phyloP scores from a whole-genome alignment of 2,329 filamentous ascomycete genomes.

The Scedosporium aurantiacum region DNA sequence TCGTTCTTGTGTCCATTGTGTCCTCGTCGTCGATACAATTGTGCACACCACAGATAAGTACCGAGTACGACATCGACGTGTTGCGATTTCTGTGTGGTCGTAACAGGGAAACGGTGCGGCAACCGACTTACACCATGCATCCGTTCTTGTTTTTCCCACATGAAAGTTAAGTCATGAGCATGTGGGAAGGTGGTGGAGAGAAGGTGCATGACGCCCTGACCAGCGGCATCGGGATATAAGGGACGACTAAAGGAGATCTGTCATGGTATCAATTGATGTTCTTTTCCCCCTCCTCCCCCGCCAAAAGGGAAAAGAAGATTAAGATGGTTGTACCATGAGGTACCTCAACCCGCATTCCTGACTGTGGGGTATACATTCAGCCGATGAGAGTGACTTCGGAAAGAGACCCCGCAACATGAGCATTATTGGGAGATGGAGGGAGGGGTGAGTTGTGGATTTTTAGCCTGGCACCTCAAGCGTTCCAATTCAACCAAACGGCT shows the following conservation, averaged over 20 bases:
- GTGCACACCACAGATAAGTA: not conserved
- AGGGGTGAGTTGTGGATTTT: not conserved
- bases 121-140: not conserved
- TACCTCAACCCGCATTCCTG: too few species aligned
- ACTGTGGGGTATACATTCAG: too few species aligned
- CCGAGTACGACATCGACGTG: not conserved
- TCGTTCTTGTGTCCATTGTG: not conserved
- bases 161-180: not conserved
- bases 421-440: too few species aligned
- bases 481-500: conserved; percentile 3
- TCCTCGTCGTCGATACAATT: not conserved
- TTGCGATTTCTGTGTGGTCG: too few species aligned
- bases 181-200: not conserved
- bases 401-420: too few species aligned
- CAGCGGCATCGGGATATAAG: not conserved
- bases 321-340: too few species aligned
- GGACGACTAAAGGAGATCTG: not conserved
- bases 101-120: not conserved
- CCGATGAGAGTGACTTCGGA: too few species aligned
- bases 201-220: not conserved
- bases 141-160: not conserved
- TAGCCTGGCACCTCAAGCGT: not conserved
- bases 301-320: too few species aligned
- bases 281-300: too few species aligned
- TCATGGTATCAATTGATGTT: too few species aligned